Percentiles rank a stretch among this genome's conserved stretches.
phyloP scores from a whole-genome alignment of 768 basidiomycete genomes.

The Cyclocybe aegerita region DNA sequence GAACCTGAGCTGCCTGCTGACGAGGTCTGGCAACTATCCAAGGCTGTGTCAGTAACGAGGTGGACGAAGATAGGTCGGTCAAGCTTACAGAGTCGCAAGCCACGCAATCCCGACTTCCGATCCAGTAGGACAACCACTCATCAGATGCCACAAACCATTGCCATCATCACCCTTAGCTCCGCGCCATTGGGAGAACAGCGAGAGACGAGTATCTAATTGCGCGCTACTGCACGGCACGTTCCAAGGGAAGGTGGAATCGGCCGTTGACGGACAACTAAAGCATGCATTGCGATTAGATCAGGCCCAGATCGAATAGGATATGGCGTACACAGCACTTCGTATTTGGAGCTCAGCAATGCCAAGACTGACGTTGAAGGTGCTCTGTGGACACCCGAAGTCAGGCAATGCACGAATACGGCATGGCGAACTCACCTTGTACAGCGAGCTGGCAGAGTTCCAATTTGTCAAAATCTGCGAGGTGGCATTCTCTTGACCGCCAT shows the following conservation, averaged over 20 bases:
- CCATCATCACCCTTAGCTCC: constrained; percentile 71
- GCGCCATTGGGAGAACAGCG: constrained; percentile 81
- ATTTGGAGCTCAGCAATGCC: constrained; percentile 81
- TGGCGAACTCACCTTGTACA: constrained; percentile 56
- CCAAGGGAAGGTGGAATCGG: constrained; percentile 62
- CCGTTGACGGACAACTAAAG: constrained; percentile 58
- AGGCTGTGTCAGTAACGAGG: background rate
- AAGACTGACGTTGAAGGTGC: constrained; percentile 81
- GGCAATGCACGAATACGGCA: background rate
- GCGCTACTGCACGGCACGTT: constrained; percentile 66
- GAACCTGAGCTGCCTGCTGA: constrained; percentile 45
- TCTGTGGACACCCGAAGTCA: constrained; percentile 28
- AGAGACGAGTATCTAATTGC: constrained; percentile 68
- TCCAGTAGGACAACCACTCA: constrained; percentile 83
- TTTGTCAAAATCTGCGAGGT: constrained; percentile 72
- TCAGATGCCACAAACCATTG: constrained; percentile 84
- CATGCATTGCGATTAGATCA: background rate
- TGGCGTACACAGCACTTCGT: constrained; percentile 50
- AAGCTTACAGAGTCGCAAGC: constrained; percentile 71
- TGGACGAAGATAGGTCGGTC: constrained; percentile 1
- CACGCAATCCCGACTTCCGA: constrained; percentile 86
- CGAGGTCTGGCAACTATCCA: constrained; percentile 52
- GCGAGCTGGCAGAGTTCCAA: constrained; percentile 75
- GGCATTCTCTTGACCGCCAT: constrained; percentile 64
- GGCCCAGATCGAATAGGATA: constrained; percentile 1